Conservation (phyloP, 805 yeast species). For the Candida silvicultrix region DNA sequence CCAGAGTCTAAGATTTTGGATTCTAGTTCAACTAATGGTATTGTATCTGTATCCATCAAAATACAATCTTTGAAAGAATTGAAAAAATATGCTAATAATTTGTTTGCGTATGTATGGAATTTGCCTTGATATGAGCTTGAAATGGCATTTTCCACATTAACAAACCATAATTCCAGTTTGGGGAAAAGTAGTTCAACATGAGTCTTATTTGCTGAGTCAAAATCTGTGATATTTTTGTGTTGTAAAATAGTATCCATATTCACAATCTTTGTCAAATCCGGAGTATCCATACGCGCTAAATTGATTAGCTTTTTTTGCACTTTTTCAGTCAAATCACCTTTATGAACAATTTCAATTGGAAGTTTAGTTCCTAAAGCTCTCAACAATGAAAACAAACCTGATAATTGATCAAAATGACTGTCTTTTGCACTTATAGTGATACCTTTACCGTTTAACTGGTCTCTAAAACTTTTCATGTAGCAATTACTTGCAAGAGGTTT, state of each 20-base stretch:
- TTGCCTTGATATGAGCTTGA: conserved; percentile 8
- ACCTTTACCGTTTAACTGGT: conserved; percentile 28
- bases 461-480: conserved; percentile 19
- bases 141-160: conserved; percentile 23
- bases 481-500: conserved; percentile 12
- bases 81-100: conserved; percentile 41
- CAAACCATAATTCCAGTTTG: conserved; percentile 35
- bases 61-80: conserved; percentile 43
- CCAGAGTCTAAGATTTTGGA: conserved; percentile 25
- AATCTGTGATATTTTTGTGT: background rate
- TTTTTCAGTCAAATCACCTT: conserved; percentile 26
- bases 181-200: conserved; percentile 16
- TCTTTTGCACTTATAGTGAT: conserved; percentile 26
- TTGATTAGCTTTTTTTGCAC: conserved; percentile 26
- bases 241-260: conserved; percentile 4
- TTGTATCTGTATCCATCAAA: conserved; percentile 47
- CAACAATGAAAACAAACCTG: conserved; percentile 33
- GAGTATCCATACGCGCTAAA: conserved; percentile 22
- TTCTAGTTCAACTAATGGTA: conserved; percentile 34
- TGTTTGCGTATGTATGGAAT: conserved; percentile 38
- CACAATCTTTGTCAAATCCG: conserved; percentile 8
- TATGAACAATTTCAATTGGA: conserved; percentile 36
- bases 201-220: background rate
- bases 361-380: conserved; percentile 28
- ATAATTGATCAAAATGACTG: conserved; percentile 21